phyloP scores from a whole-genome alignment of 2,329 filamentous ascomycete genomes.

The Cladobotryum protrusum region DNA sequence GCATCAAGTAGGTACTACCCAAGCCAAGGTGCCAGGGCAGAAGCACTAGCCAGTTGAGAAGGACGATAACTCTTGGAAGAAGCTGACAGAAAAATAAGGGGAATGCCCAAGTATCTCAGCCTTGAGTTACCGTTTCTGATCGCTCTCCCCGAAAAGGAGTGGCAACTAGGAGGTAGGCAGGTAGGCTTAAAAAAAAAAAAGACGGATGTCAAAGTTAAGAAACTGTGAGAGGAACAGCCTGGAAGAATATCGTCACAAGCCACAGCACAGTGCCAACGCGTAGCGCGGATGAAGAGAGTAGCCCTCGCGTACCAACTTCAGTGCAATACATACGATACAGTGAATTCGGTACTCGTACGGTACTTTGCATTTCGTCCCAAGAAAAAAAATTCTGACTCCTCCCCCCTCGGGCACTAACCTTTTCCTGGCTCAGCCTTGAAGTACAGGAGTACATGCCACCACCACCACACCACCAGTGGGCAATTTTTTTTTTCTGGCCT shows the following conservation, averaged over 20 bases:
- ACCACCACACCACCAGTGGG: constrained; percentile 22
- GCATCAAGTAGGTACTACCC: no score
- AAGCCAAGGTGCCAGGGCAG: no score
- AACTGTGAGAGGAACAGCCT: constrained; percentile 1
- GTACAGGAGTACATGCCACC: background rate
- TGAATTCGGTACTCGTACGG: background rate
- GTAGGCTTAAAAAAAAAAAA: no score
- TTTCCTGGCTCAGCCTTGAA: constrained; percentile 17
- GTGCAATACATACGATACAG: background rate
- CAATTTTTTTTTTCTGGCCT: constrained; percentile 32
- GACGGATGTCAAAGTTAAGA: constrained; percentile 4
- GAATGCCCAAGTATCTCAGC: no score
- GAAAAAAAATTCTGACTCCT: constrained; percentile 13
- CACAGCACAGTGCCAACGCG: constrained; percentile 8
- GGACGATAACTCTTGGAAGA: no score
- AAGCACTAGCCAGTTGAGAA: no score
- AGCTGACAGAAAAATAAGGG: no score
- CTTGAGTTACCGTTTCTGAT: no score
- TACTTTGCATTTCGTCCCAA: constrained; percentile 8
- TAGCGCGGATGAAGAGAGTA: constrained; percentile 1
- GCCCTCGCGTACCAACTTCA: background rate
- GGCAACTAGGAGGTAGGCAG: constrained; percentile 8
- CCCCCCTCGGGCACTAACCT: constrained; percentile 24
- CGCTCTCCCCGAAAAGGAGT: constrained; percentile 7
- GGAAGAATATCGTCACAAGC: constrained; percentile 8